Conservation (phyloP, 2,329 filamentous ascomycete species). For the Thielaviopsis musarum region DNA sequence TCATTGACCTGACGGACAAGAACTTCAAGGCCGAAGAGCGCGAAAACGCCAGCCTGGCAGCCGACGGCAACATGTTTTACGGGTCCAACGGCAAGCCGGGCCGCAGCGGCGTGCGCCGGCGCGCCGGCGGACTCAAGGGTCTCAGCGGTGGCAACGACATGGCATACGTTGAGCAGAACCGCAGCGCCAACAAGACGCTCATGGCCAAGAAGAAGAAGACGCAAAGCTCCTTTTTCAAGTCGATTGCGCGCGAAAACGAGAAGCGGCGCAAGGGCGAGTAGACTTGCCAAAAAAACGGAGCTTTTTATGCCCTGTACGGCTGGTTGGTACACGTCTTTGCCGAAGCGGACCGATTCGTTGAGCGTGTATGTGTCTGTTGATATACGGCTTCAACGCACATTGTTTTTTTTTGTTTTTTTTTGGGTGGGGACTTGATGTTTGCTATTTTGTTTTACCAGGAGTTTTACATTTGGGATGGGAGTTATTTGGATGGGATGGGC, state of each 20-base stretch:
- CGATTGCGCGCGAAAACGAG: constrained; percentile 24
- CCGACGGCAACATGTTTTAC: constrained; percentile 14
- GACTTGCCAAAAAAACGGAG: no score
- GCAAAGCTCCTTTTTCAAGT: constrained; percentile 24
- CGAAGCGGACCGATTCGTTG: no score
- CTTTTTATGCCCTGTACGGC: no score
- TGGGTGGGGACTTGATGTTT: not conserved
- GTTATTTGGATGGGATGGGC: no score
- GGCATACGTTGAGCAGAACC: constrained; percentile 84
- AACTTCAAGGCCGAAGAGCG: constrained; percentile 13
- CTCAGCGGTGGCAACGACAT: constrained; percentile 87
- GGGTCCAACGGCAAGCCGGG: constrained; percentile 12
- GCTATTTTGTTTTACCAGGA: not conserved
- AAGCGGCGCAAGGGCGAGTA: constrained; percentile 11
- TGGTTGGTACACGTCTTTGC: no score
- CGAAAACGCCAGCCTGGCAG: constrained; percentile 7
- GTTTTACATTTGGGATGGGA: not conserved
- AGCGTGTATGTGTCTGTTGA: not conserved
- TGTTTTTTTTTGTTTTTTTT: not conserved
- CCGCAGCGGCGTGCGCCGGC: constrained; percentile 36
- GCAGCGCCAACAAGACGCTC: constrained; percentile 39
- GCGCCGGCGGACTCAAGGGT: constrained; percentile 70
- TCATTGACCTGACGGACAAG: constrained; percentile 58
- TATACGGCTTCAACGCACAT: not conserved
- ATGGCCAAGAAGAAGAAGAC: constrained; percentile 26